These are phyloP conservation scores for Fusarium albosuccineum DNA, from an alignment of 2,329 filamentous ascomycete species.

Conservation along the genomic window DNA sequence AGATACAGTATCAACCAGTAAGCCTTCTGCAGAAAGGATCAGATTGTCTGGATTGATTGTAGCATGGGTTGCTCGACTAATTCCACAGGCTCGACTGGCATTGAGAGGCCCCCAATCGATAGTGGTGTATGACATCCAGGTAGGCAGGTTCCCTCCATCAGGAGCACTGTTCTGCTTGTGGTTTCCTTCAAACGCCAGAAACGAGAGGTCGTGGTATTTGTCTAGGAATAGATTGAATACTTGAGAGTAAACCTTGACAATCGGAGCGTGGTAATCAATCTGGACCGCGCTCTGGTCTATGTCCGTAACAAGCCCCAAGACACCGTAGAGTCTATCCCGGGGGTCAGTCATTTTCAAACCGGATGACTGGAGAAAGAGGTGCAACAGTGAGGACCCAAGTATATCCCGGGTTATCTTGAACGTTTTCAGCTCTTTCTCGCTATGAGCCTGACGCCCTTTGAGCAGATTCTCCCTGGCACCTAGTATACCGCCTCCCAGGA, in stretches of 20 bases:
- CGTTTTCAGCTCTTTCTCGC: background rate
- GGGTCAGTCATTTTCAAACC: background rate
- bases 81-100: background rate
- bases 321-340: conserved; percentile 9
- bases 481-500: background rate
- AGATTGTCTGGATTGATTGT: background rate
- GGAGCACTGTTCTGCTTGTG: background rate
- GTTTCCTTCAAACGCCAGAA: background rate
- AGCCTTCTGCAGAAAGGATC: background rate
- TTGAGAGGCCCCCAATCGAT: background rate
- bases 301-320: conserved; percentile 7
- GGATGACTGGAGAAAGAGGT: conserved; percentile 1
- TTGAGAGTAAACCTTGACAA: background rate
- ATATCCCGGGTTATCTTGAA: background rate
- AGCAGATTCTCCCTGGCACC: background rate
- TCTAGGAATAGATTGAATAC: background rate
- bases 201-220: background rate
- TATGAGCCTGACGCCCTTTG: background rate
- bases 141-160: background rate
- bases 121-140: background rate
- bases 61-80: background rate
- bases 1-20: background rate
- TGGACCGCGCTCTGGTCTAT: background rate
- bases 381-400: background rate
- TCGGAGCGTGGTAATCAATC: background rate